Conservation (phyloP, 306 rosid species). For the Inga leiocalycina region DNA sequence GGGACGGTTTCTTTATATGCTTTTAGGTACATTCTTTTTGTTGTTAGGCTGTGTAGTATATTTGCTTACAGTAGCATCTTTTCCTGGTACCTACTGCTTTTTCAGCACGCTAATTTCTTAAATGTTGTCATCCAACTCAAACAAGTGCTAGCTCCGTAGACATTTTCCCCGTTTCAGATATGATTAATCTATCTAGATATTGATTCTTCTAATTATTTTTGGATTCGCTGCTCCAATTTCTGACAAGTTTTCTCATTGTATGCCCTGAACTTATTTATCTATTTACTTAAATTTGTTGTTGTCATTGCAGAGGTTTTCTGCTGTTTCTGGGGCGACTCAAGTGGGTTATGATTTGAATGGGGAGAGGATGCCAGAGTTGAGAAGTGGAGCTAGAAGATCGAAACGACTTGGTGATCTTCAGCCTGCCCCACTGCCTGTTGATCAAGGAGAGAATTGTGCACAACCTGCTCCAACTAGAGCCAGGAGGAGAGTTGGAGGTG, state of each 20-base stretch:
- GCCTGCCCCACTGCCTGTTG: slow-evolving; percentile 67
- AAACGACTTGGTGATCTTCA: slow-evolving; percentile 95
- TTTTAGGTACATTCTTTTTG: slow-evolving; percentile 45
- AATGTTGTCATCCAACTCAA: slow-evolving; percentile 38
- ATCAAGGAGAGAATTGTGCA: slow-evolving; percentile 74
- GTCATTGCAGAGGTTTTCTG: slow-evolving; percentile 45
- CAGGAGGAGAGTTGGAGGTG: slow-evolving; percentile 83
- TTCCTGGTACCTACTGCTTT: slow-evolving; percentile 41
- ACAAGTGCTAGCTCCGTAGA: slow-evolving; percentile 20
- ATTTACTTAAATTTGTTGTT: slow-evolving; percentile 19
- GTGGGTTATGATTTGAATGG: slow-evolving; percentile 95
- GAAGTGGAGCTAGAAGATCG: slow-evolving; percentile 98
- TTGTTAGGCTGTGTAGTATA: slow-evolving; percentile 38
- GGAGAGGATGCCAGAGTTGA: slow-evolving; percentile 99
- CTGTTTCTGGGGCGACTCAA: slow-evolving; percentile 34
- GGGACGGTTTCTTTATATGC: slow-evolving; percentile 31
- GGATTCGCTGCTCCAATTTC: slow-evolving; percentile 21
- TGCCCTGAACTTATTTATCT: slow-evolving; percentile 15
- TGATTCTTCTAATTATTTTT: slow-evolving; percentile 3
- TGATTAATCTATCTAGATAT: background rate
- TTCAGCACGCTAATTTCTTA: slow-evolving; percentile 35
- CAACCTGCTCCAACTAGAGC: slow-evolving; percentile 73
- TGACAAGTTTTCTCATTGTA: slow-evolving; percentile 9
- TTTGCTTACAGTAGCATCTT: slow-evolving; percentile 43
- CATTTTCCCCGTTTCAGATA: background rate